A percentile compares a stretch with the other conserved stretches of the same genome.
These are phyloP conservation scores for Westerdykella ornata DNA, from an alignment of 2,329 filamentous ascomycete species.

Conservation along the genomic window DNA sequence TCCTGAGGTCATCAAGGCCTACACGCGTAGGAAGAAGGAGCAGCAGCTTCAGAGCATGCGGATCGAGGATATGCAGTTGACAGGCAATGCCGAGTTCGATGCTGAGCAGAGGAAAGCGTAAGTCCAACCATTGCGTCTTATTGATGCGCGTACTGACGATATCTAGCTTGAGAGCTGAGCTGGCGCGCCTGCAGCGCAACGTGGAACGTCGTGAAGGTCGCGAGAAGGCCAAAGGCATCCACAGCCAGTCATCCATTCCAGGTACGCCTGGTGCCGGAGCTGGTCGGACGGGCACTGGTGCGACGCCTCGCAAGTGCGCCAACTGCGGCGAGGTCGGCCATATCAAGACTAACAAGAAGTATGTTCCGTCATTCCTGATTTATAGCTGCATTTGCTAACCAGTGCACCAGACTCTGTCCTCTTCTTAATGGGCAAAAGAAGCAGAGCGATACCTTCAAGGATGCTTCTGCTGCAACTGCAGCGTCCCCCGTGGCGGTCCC, in stretches of 20 bases:
- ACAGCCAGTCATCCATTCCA: constrained; percentile 39
- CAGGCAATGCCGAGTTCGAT: constrained; percentile 61
- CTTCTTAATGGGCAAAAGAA: constrained; percentile 36
- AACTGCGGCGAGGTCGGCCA: constrained; percentile 96
- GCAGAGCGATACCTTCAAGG: constrained; percentile 35
- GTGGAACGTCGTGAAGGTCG: constrained; percentile 82
- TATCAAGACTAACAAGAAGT: constrained; percentile 99
- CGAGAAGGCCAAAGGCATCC: constrained; percentile 73
- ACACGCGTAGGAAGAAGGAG: constrained; percentile 69
- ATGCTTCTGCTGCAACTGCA: constrained; percentile 22
- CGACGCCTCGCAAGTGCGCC: constrained; percentile 77
- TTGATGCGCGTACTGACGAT: constrained; percentile 16
- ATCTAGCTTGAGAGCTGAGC: constrained; percentile 61
- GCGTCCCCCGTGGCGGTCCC: constrained; percentile 16
- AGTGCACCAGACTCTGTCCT: constrained; percentile 29
- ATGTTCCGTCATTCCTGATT: constrained; percentile 5
- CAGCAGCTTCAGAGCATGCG: constrained; percentile 66
- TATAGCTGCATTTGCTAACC: constrained; percentile 13
- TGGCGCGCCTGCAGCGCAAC: constrained; percentile 81
- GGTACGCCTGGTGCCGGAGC: constrained; percentile 40
- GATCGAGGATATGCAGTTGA: constrained; percentile 58
- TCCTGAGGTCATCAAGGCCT: constrained; percentile 79
- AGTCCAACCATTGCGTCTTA: constrained; percentile 17
- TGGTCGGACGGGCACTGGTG: constrained; percentile 47
- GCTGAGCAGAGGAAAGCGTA: constrained; percentile 55